These are phyloP conservation scores for Auriscalpium orientale DNA, from an alignment of 768 basidiomycete species.

Conservation along the genomic window DNA sequence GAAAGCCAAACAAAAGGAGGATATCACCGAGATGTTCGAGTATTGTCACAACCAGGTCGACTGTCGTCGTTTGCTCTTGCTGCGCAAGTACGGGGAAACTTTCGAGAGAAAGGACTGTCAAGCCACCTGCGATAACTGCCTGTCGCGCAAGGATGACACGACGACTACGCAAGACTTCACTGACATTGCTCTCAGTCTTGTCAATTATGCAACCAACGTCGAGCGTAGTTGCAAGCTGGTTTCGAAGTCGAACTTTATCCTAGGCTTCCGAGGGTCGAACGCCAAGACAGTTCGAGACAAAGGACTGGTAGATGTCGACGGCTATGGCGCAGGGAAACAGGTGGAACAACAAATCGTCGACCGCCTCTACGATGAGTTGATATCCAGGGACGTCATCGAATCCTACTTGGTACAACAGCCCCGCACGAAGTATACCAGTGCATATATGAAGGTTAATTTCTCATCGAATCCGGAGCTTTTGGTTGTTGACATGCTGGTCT, in stretches of 20 bases:
- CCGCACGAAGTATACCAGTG: no score
- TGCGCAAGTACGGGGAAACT: constrained; percentile 80
- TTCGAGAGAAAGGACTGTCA: constrained; percentile 65
- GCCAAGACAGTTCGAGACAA: neutral
- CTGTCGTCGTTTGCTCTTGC: constrained; percentile 82
- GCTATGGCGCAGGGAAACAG: constrained; percentile 4
- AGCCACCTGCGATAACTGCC: constrained; percentile 79
- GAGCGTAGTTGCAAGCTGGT: neutral
- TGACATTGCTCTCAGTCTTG: neutral
- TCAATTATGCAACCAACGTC: constrained; percentile 25
- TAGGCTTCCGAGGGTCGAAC: constrained; percentile 11
- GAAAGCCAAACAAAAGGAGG: constrained; percentile 58
- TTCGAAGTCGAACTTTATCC: constrained; percentile 2
- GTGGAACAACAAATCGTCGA: constrained; percentile 1
- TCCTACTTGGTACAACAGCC: no score
- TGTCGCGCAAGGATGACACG: constrained; percentile 54
- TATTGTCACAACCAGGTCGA: constrained; percentile 78
- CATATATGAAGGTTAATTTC: neutral
- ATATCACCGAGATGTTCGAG: constrained; percentile 60
- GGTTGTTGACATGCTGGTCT: no score
- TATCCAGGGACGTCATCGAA: no score
- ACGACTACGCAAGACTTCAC: constrained; percentile 40
- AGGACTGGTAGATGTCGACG: neutral
- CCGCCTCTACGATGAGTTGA: constrained; percentile 6
- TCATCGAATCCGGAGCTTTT: no score